Evolutionary conservation across 179 eudicot genomes (phyloP), one percentile per base, ranked within the genome.

Genomic region (Heliamphora pulchella): DNA sequence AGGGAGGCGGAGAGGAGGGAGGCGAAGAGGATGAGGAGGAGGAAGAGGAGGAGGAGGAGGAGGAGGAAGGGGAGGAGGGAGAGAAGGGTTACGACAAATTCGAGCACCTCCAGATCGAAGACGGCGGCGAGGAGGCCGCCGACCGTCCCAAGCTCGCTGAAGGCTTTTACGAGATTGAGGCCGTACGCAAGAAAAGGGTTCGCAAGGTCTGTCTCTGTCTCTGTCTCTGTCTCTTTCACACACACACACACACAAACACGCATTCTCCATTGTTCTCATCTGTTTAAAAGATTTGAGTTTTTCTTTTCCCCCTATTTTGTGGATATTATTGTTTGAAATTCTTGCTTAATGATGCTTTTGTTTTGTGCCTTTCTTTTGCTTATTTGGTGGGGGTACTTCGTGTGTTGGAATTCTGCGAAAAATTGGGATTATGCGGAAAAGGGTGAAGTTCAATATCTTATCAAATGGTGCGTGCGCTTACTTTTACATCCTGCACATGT

Each of bases 381-480:
- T 55, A 47, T 78, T 68, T 79, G 77, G 79, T 73, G 69, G 9
- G 61, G 67, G 69, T 64, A 9, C 68, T 80, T 80, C 61, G 67
- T 70, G 75, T 77, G 71, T 31, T 68, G 82, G 76, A 63, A 55
- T 85, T 79, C 69, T 74, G 76, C 79, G 63, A 80, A 81, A 80
- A 82, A 96, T 31, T 68, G 82, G 76, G 58, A 55, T 85, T 79
- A 65, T 74, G 76, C 79, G 63, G 79, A 81, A 80, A 82, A 96
- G 98, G 98, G 99, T 3, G 85, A 88, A 86, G 85, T 83, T 77
- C 99, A 96, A 77, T 96, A 94, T 89, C 88, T 94, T 76, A 91
- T 96, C 81, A 96, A 94, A 90, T 96, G 99, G 98, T 96, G 86
- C 70, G 96, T 88, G 63, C 55, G 81, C 78, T 76, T 55, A 14